Conservation (phyloP, 2,329 filamentous ascomycete species). For the Fusarium secorum region DNA sequence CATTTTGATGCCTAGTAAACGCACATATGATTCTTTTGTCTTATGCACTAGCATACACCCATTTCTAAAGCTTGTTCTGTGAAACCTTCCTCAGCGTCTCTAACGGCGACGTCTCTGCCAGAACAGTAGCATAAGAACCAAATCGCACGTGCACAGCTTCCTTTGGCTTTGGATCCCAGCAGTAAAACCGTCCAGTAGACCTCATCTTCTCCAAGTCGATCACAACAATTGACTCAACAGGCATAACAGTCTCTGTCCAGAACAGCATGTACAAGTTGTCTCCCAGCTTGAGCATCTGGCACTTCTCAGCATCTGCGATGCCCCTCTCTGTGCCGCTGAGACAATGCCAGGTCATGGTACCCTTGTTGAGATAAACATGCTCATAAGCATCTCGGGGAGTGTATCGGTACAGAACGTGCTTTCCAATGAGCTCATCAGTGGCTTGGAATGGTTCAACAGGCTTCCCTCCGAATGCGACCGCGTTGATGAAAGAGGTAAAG, state of each 20-base stretch:
- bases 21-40: too few species aligned
- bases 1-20: accelerated
- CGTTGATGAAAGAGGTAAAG: constrained; percentile 14
- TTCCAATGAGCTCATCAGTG: constrained; percentile 24
- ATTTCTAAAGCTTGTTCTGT: not conserved
- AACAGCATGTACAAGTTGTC: constrained; percentile 21
- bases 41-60: not conserved
- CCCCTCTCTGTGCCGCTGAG: constrained; percentile 23
- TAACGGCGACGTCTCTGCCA: constrained; percentile 6
- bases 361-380: constrained; percentile 27
- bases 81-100: not conserved
- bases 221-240: constrained; percentile 18
- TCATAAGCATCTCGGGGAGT: constrained; percentile 15
- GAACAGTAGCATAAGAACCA: constrained; percentile 13
- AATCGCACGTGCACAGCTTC: constrained; percentile 20
- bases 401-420: constrained; percentile 23
- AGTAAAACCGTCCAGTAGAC: constrained; percentile 20
- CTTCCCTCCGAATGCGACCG: not conserved
- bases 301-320: constrained; percentile 16
- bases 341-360: constrained; percentile 22
- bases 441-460: not conserved
- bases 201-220: constrained; percentile 25
- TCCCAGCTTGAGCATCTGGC: constrained; percentile 20
- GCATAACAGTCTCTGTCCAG: constrained; percentile 30
- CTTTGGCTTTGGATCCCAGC: constrained; percentile 26